Conservation (phyloP, 768 basidiomycete genomes). For the Panellus pusillus region DNA sequence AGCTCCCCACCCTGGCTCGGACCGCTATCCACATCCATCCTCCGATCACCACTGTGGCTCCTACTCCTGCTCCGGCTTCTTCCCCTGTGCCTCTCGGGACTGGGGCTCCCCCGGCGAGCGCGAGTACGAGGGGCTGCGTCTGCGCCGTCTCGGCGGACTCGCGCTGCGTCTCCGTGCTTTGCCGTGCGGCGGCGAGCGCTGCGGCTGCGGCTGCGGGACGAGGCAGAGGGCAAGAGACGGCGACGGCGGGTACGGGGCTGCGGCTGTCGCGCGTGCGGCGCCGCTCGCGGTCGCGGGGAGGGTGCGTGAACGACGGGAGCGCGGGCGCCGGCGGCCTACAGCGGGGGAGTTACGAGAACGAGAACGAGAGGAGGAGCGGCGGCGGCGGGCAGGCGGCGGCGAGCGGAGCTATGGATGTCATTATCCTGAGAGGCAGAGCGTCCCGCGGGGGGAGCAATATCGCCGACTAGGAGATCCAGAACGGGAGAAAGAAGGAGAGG, state of each 20-base stretch:
- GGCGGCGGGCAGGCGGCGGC: slow-evolving; percentile 33
- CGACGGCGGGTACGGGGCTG: slow-evolving; percentile 55
- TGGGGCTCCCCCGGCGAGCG: slow-evolving; percentile 22
- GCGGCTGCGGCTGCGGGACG: slow-evolving; percentile 37
- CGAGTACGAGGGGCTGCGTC: slow-evolving; percentile 33
- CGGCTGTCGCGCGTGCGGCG: no score
- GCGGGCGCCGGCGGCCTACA: slow-evolving; percentile 48
- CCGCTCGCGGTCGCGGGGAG: slow-evolving; percentile 35
- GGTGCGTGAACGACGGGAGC: slow-evolving; percentile 43
- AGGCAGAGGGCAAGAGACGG: slow-evolving; percentile 35
- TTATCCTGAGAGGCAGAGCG: slow-evolving; percentile 36
- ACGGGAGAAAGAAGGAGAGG: slow-evolving; percentile 33
- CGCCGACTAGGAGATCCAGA: slow-evolving; percentile 36
- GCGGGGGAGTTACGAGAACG: slow-evolving; percentile 46
- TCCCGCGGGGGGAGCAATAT: slow-evolving; percentile 43
- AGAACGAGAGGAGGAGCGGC: slow-evolving; percentile 44
- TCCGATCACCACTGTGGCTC: slow-evolving; percentile 29
- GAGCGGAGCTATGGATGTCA: slow-evolving; percentile 36
- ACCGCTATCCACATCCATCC: slow-evolving; percentile 38
- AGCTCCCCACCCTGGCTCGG: no score
- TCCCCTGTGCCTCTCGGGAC: slow-evolving; percentile 22
- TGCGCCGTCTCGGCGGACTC: slow-evolving; percentile 32
- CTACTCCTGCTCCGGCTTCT: no score
- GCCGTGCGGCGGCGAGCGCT: slow-evolving; percentile 37
- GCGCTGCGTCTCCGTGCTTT: slow-evolving; percentile 48